These are phyloP conservation scores for Rhynchospora pubera DNA, from an alignment of 176 grass and related monocot species.

Conservation along the genomic window DNA sequence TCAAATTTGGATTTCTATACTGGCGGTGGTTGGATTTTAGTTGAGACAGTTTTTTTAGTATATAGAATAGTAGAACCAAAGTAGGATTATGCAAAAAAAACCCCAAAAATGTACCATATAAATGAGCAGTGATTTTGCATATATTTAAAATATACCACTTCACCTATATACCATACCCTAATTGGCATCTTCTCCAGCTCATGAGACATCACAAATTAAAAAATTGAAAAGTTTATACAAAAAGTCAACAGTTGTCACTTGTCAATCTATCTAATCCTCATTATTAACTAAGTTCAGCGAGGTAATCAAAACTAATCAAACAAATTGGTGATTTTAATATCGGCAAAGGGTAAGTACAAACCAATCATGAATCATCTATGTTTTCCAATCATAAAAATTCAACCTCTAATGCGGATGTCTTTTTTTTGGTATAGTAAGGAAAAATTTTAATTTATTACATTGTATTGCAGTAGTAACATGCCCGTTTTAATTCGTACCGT, in stretches of 20 bases:
- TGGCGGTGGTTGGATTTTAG: not conserved
- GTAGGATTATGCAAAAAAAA: not conserved
- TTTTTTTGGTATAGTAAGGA: not conserved
- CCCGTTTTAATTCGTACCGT: no score
- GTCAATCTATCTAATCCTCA: no score
- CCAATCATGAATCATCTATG: not conserved
- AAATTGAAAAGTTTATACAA: no score
- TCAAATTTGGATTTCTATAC: not conserved
- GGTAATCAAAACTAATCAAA: not conserved
- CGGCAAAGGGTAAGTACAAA: not conserved
- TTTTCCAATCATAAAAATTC: not conserved
- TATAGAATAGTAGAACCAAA: not conserved
- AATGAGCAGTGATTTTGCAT: no score
- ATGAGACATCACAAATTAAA: no score
- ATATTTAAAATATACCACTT: no score
- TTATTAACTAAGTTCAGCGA: no score
- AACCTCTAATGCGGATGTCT: not conserved
- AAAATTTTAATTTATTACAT: not conserved
- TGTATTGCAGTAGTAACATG: not conserved
- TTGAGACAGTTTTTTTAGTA: not conserved
- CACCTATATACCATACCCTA: no score
- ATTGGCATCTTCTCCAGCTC: no score
- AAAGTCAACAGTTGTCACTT: no score
- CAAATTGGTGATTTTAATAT: not conserved
- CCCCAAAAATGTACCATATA: no score